phyloP scores from a whole-genome alignment of 2,329 filamentous ascomycete genomes.

The Cyclaneusma minus region DNA sequence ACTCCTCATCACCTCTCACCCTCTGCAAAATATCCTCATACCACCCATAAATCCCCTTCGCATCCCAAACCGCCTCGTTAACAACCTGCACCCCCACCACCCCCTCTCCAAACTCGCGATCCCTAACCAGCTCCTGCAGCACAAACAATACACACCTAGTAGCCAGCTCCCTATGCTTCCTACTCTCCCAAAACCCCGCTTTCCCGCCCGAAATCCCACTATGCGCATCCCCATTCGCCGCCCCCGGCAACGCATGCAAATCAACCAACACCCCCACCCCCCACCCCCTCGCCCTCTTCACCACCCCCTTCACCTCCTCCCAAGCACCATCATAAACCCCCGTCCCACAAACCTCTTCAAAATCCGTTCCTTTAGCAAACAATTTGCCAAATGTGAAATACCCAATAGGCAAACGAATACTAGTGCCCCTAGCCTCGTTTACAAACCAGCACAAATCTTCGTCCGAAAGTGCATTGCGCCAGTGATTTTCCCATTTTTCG shows the following conservation, averaged over 20 bases:
- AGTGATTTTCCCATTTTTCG: slow-evolving; percentile 35
- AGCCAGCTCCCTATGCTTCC: slow-evolving; percentile 26
- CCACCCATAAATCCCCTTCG: slow-evolving; percentile 37
- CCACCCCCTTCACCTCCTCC: slow-evolving; percentile 29
- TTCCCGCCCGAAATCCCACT: slow-evolving; percentile 35
- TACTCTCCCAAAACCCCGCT: slow-evolving; percentile 33
- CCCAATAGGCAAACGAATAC: slow-evolving; percentile 42
- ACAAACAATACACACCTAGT: slow-evolving; percentile 33
- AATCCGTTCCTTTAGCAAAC: slow-evolving; percentile 34
- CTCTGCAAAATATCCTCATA: slow-evolving; percentile 34
- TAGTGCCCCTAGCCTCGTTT: slow-evolving; percentile 35
- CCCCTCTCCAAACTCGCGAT: slow-evolving; percentile 19
- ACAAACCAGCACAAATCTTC: slow-evolving; percentile 35
- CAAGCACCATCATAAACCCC: slow-evolving; percentile 37
- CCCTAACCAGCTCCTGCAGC: slow-evolving; percentile 26
- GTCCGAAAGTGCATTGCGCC: slow-evolving; percentile 32
- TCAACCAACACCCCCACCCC: slow-evolving; percentile 43
- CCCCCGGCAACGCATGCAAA: slow-evolving; percentile 41
- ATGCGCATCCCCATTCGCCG: slow-evolving; percentile 38
- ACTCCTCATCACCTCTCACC: slow-evolving; percentile 28
- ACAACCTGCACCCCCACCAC: slow-evolving; percentile 40
- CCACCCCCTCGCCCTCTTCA: slow-evolving; percentile 25
- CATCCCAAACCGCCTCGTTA: slow-evolving; percentile 36
- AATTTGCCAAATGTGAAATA: slow-evolving; percentile 38
- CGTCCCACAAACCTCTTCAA: slow-evolving; percentile 22